phyloP scores from a whole-genome alignment of 352 stramenopile genomes.

The Phytophthora cryptogea region DNA sequence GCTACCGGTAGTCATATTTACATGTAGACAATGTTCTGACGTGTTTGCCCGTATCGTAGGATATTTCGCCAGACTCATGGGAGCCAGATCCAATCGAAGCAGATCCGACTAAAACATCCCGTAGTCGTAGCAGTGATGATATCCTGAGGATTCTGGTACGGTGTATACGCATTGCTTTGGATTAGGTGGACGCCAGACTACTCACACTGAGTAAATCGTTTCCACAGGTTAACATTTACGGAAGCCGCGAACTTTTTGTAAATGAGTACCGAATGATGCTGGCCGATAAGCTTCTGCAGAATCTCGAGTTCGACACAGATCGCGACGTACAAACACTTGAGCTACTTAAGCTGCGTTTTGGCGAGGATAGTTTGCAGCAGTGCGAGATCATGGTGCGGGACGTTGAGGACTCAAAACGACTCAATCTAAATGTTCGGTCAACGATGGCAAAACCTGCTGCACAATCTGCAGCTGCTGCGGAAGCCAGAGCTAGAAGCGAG shows the following conservation, averaged over 20 bases:
- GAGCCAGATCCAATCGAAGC: constrained; percentile 89
- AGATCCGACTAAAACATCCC: constrained; percentile 80
- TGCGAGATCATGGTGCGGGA: constrained; percentile 99
- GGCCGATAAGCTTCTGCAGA: constrained; percentile 95
- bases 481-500: constrained; percentile 4
- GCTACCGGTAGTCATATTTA: too few relatives aligned
- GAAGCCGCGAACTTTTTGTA: constrained; percentile 98
- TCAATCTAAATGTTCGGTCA: constrained; percentile 90
- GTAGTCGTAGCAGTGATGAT: constrained; percentile 89
- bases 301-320: constrained; percentile 95
- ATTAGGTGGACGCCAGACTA: background rate
- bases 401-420: constrained; percentile 96
- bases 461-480: constrained; percentile 1
- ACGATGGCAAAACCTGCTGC: constrained; percentile 26
- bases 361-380: constrained; percentile 92
- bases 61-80: constrained; percentile 89
- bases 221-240: constrained; percentile 95
- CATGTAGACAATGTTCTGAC: background rate
- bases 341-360: constrained; percentile 97
- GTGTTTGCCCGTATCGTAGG: constrained; percentile 31
- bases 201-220: constrained; percentile 1
- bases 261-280: constrained; percentile 98
- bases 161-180: background rate
- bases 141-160: constrained; percentile 95
- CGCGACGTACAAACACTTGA: constrained; percentile 95